Evolutionary conservation across 768 basidiomycete genomes (phyloP).

Genomic region (Polyporus arcularius): DNA sequence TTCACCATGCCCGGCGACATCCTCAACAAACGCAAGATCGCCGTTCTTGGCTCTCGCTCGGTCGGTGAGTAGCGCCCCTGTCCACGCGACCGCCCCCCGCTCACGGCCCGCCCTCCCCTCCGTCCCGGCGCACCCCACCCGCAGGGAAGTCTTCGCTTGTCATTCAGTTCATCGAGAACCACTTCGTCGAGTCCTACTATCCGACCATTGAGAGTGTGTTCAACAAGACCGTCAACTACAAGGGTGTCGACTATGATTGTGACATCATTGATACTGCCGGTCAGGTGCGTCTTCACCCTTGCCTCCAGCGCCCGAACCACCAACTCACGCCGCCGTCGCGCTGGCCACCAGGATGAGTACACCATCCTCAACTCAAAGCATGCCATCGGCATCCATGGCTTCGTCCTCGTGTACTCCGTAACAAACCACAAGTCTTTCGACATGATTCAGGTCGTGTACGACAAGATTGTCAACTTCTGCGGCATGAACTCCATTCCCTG

Average conservation of each 20-base stretch:
- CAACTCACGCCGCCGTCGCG: not conserved
- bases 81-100: conserved; percentile 5
- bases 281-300: conserved; percentile 58
- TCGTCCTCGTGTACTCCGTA: conserved; percentile 95
- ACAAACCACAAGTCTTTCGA: conserved; percentile 88
- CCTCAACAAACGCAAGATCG: conserved; percentile 85
- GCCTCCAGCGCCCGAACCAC: not conserved
- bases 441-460: conserved; percentile 90
- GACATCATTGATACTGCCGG: conserved; percentile 99
- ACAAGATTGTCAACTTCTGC: conserved; percentile 90
- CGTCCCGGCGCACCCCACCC: conserved; percentile 4
- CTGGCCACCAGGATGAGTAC: conserved; percentile 78
- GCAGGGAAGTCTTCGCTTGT: conserved; percentile 93
- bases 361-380: conserved; percentile 92
- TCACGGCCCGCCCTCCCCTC: not conserved
- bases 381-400: conserved; percentile 96
- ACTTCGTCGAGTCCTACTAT: conserved; percentile 91
- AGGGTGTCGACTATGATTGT: conserved; percentile 90
- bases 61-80: conserved; percentile 63
- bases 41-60: conserved; percentile 82
- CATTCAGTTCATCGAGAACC: conserved; percentile 90
- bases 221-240: conserved; percentile 82
- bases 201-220: conserved; percentile 93
- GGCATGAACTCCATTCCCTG: conserved; percentile 85
- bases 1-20: conserved; percentile 36